Evolutionary conservation across 768 basidiomycete species (phyloP).

Genomic region (Naganishia vishniacii): DNA sequence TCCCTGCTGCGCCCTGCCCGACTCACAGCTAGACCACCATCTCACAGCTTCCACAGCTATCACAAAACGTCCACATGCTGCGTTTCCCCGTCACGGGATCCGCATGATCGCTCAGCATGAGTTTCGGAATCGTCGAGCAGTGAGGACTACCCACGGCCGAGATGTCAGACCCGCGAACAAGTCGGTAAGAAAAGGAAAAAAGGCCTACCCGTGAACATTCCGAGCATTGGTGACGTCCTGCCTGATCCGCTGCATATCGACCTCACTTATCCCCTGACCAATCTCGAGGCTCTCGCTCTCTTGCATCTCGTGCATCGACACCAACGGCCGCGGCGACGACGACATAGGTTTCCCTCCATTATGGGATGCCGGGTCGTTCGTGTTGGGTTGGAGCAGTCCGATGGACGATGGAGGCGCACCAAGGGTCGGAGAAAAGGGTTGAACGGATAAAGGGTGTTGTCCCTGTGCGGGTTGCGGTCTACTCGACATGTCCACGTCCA

Average conservation of each 20-base stretch:
- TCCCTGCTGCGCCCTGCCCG: no score
- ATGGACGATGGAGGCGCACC: slow-evolving; percentile 6
- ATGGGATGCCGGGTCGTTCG: not conserved
- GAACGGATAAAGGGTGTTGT: slow-evolving; percentile 4
- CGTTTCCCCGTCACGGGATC: slow-evolving; percentile 22
- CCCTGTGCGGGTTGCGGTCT: not conserved
- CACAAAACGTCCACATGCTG: slow-evolving; percentile 25
- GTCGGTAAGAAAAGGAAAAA: not conserved
- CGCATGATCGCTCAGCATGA: slow-evolving; percentile 21
- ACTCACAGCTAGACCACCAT: slow-evolving; percentile 14
- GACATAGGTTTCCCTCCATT: no score
- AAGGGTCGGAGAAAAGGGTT: slow-evolving; percentile 5
- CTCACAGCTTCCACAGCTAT: slow-evolving; percentile 24
- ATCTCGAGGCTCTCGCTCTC: not conserved
- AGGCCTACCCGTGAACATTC: slow-evolving; percentile 26
- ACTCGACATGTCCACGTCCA: slow-evolving; percentile 12
- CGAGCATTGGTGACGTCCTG: slow-evolving; percentile 21
- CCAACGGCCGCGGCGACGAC: not conserved
- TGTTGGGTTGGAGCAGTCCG: not conserved
- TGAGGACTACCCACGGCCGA: slow-evolving; percentile 24
- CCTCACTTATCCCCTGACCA: slow-evolving; percentile 14
- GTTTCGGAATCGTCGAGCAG: slow-evolving; percentile 20
- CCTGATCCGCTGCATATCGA: slow-evolving; percentile 2
- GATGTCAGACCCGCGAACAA: not conserved
- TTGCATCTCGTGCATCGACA: slow-evolving; percentile 17